phyloP scores from a whole-genome alignment of 1,284 basidiomycete genomes.

The Sphagnurus paluster region DNA sequence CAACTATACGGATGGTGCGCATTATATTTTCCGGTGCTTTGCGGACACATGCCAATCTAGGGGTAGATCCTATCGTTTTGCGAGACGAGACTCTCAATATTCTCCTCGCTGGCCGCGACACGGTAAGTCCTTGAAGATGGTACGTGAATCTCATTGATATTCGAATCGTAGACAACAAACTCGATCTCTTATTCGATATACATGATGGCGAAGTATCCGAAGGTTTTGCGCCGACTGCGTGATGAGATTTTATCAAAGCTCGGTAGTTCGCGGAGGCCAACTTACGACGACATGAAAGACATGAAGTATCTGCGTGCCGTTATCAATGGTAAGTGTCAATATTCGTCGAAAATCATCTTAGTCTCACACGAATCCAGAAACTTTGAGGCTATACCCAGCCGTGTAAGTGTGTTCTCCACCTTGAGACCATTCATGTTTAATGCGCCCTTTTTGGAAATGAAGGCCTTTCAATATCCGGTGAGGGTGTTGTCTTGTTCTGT shows the following conservation, averaged over 20 bases:
- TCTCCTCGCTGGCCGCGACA: constrained; percentile 39
- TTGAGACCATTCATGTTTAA: not conserved
- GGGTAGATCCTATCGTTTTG: constrained; percentile 34
- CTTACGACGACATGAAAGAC: constrained; percentile 40
- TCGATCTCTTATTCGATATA: constrained; percentile 44
- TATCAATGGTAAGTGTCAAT: constrained; percentile 36
- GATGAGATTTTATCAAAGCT: constrained; percentile 41
- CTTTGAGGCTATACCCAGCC: constrained; percentile 32
- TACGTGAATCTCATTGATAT: not conserved
- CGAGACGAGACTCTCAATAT: constrained; percentile 43
- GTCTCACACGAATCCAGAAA: constrained; percentile 23
- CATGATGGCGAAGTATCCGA: constrained; percentile 44
- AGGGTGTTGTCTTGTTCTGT: not conserved
- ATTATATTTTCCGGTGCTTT: not conserved
- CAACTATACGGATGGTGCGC: constrained; percentile 37
- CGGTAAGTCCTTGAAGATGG: constrained; percentile 26
- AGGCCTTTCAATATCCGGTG: constrained; percentile 35
- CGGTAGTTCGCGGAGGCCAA: constrained; percentile 35
- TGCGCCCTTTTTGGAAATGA: not conserved
- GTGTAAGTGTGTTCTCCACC: constrained; percentile 24
- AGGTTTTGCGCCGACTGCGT: constrained; percentile 25
- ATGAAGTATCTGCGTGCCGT: constrained; percentile 49
- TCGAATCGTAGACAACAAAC: constrained; percentile 33
- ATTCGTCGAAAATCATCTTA: not conserved
- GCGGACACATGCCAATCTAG: not conserved